Conservation (phyloP, 306 rosid species). For the Dryas octopetala region DNA sequence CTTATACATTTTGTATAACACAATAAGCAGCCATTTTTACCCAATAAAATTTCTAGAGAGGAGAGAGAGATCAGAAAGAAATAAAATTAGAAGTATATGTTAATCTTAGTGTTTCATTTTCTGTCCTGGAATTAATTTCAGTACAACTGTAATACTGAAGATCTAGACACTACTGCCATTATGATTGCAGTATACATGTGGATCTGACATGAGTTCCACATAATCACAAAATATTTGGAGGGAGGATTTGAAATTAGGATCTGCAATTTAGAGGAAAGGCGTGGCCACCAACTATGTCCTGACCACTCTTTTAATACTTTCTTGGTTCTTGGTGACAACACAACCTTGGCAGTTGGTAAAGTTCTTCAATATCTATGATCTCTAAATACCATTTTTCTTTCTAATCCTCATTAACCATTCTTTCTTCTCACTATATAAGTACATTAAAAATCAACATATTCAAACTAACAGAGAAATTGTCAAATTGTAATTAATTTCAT, state of each 20-base stretch:
- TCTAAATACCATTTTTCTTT: not conserved
- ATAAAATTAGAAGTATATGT: not conserved
- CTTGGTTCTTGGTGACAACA: not conserved
- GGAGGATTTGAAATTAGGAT: not conserved
- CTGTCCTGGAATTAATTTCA: not conserved
- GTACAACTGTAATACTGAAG: not conserved
- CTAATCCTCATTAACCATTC: not conserved
- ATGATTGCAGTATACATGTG: not conserved
- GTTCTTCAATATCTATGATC: not conserved
- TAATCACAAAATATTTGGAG: not conserved
- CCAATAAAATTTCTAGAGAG: not conserved
- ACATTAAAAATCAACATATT: not conserved
- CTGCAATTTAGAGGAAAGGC: not conserved
- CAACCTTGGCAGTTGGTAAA: not conserved
- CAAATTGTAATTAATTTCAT: not conserved
- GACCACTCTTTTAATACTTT: not conserved
- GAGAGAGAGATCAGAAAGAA: not conserved
- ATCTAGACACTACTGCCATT: not conserved
- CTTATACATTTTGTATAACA: not conserved
- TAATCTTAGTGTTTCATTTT: constrained; percentile 1
- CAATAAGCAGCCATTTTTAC: not conserved
- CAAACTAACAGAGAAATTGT: not conserved
- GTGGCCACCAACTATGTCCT: not conserved
- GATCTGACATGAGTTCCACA: not conserved
- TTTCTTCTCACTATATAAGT: not conserved